phyloP scores from a whole-genome alignment of 805 yeast genomes.

The Zygosaccharomyces gambellarensis region DNA sequence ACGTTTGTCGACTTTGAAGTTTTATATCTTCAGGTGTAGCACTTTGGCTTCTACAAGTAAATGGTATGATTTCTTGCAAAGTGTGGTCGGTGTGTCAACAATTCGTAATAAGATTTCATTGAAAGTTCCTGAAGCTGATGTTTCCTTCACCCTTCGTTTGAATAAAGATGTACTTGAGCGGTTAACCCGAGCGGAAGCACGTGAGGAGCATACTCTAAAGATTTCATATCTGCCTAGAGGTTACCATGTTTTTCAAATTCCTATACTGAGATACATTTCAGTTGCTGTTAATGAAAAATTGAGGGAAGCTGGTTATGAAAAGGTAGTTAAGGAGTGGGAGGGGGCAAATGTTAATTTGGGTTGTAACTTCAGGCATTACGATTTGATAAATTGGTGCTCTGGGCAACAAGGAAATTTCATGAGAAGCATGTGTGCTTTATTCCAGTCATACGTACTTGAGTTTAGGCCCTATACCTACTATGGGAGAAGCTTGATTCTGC shows the following conservation, averaged over 20 bases:
- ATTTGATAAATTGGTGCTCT: conserved; percentile 66
- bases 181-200: conserved; percentile 9
- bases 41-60: conserved; percentile 49
- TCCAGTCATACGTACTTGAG: conserved; percentile 53
- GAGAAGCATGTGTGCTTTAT: conserved; percentile 41
- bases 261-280: conserved; percentile 25
- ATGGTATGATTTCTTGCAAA: conserved; percentile 60
- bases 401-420: conserved; percentile 42
- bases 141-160: conserved; percentile 28
- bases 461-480: conserved; percentile 46
- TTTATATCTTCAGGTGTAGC: conserved; percentile 54
- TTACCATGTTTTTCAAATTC: conserved; percentile 21
- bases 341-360: conserved; percentile 38
- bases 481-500: conserved; percentile 28
- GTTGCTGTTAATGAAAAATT: conserved; percentile 35
- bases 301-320: conserved; percentile 21
- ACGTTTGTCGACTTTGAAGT: conserved; percentile 19
- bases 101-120: conserved; percentile 43
- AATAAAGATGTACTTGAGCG: conserved; percentile 9
- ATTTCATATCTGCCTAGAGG: conserved; percentile 20
- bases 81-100: conserved; percentile 42
- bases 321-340: conserved; percentile 27
- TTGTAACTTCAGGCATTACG: conserved; percentile 62
- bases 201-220: conserved; percentile 14
- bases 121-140: conserved; percentile 39